phyloP scores from a whole-genome alignment of 768 basidiomycete genomes.

The Suillus plorans region DNA sequence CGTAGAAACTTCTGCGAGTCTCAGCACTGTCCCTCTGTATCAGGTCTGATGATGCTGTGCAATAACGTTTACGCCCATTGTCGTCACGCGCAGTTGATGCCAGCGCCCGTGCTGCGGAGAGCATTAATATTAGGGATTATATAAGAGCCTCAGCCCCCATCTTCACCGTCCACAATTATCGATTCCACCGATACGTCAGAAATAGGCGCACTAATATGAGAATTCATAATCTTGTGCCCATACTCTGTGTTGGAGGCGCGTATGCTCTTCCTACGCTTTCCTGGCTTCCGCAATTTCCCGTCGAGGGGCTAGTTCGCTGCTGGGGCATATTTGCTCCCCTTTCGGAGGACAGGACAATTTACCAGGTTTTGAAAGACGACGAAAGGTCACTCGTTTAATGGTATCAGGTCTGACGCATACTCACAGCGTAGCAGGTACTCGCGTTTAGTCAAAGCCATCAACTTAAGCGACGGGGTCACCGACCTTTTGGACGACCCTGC shows the following conservation, averaged over 20 bases:
- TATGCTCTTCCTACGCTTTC: constrained; percentile 22
- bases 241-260: constrained; percentile 15
- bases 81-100: not conserved
- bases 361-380: constrained; percentile 26
- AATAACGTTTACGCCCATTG: not conserved
- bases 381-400: not conserved
- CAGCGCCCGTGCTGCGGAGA: constrained; percentile 11
- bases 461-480: constrained; percentile 39
- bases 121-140: constrained; percentile 2
- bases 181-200: not conserved
- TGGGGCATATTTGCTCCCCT: constrained; percentile 6
- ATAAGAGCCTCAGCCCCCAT: constrained; percentile 1
- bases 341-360: constrained; percentile 25
- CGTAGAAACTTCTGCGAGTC: constrained; percentile 1
- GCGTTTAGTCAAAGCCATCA: constrained; percentile 39
- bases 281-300: constrained; percentile 23
- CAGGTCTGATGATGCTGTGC: not conserved
- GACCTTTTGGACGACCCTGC: constrained; percentile 40
- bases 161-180: not conserved
- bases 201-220: constrained; percentile 14
- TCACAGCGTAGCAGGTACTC: constrained; percentile 32
- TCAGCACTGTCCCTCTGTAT: not conserved
- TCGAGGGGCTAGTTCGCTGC: constrained; percentile 11
- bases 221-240: constrained; percentile 8
- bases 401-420: not conserved